Percentiles rank a stretch among this genome's conserved stretches.
Evolutionary conservation across 2,329 filamentous ascomycete species (phyloP).

Genomic region (Claviceps fusiformis): DNA sequence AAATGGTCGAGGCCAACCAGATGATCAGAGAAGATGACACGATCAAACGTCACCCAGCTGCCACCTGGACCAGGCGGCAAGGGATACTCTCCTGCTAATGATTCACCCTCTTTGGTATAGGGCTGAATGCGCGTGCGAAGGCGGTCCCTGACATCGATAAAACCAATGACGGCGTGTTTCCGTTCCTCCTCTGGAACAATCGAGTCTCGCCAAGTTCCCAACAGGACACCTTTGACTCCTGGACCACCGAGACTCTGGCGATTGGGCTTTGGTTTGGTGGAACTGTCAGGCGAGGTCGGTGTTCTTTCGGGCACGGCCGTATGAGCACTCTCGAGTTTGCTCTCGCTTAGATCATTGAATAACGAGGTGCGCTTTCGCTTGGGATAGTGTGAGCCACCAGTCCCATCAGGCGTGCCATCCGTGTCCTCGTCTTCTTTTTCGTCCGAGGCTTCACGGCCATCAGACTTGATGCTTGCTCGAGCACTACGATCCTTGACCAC

Average conservation of each 20-base stretch:
- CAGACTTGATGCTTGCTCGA: slow-evolving; percentile 18
- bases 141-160: slow-evolving; percentile 47
- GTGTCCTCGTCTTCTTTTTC: slow-evolving; percentile 29
- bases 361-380: slow-evolving; percentile 43
- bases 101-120: slow-evolving; percentile 32
- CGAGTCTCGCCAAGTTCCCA: slow-evolving; percentile 50
- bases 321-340: slow-evolving; percentile 26
- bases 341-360: slow-evolving; percentile 35
- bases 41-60: slow-evolving; percentile 51
- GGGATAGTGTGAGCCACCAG: slow-evolving; percentile 27
- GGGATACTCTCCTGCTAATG: slow-evolving; percentile 31
- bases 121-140: slow-evolving; percentile 45
- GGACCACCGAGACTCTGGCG: slow-evolving; percentile 14
- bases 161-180: slow-evolving; percentile 48
- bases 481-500: slow-evolving; percentile 33
- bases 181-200: slow-evolving; percentile 30
- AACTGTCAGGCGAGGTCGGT: slow-evolving; percentile 6
- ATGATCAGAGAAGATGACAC: slow-evolving; percentile 44
- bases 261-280: slow-evolving; percentile 15
- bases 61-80: slow-evolving; percentile 45
- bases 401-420: slow-evolving; percentile 27
- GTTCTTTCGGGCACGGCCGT: slow-evolving; percentile 18
- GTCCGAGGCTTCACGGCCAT: slow-evolving; percentile 12
- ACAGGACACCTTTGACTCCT: slow-evolving; percentile 31
- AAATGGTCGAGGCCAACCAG: slow-evolving; percentile 41